Percentiles rank a stretch among this genome's conserved stretches.
These are phyloP conservation scores for Begonia peltatifolia DNA, from an alignment of 306 rosid species.

Conservation along the genomic window DNA sequence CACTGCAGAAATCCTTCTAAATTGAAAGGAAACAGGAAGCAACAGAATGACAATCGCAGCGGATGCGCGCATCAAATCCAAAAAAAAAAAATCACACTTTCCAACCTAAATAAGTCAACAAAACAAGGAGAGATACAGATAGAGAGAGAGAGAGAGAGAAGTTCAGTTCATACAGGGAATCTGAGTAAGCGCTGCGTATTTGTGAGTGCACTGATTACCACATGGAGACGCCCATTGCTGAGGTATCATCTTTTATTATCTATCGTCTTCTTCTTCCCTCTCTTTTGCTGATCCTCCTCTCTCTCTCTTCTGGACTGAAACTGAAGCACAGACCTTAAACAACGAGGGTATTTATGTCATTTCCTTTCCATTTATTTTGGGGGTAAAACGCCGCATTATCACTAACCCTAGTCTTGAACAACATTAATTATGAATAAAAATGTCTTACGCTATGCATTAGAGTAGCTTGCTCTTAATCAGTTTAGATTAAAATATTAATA, in stretches of 20 bases:
- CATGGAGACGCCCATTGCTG: conserved; percentile 71
- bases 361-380: too few species aligned
- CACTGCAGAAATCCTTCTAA: too few species aligned
- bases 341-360: too few species aligned
- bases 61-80: too few species aligned
- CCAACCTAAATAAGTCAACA: neutral
- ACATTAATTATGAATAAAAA: too few species aligned
- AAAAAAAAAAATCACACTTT: too few species aligned
- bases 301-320: conserved; percentile 1
- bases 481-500: too few species aligned
- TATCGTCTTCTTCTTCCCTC: conserved; percentile 1
- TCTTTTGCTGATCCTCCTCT: neutral
- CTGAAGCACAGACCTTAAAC: too few species aligned
- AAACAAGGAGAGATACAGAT: neutral
- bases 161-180: conserved; percentile 45
- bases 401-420: too few species aligned
- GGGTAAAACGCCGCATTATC: too few species aligned
- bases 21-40: neutral
- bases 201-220: conserved; percentile 60
- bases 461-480: too few species aligned
- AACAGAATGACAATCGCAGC: neutral
- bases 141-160: neutral
- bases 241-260: conserved; percentile 32
- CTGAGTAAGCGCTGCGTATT: conserved; percentile 61
- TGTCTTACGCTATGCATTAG: too few species aligned